Evolutionary conservation across 139 green algal species (phyloP).

Genomic region (Nannochloris sp.): DNA sequence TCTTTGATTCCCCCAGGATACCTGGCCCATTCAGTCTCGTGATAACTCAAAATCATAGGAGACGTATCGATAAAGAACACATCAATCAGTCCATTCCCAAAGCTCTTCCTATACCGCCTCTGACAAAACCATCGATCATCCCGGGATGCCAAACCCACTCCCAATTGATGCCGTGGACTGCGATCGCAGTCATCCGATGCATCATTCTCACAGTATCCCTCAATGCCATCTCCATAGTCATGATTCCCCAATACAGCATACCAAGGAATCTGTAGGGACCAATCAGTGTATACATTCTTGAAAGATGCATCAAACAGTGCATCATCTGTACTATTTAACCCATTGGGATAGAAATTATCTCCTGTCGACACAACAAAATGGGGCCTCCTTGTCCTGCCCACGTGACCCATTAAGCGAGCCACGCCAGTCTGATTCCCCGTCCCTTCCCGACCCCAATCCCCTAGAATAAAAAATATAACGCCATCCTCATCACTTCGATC

Average conservation of each 20-base stretch:
- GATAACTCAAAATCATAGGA: conserved; percentile 35
- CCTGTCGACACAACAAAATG: conserved; percentile 53
- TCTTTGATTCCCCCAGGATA: conserved; percentile 38
- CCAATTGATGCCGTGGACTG: conserved; percentile 32
- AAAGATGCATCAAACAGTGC: conserved; percentile 11
- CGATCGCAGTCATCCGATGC: conserved; percentile 33
- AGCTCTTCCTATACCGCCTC: conserved; percentile 17
- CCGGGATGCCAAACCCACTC: neutral
- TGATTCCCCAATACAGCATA: conserved; percentile 50
- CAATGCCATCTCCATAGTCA: conserved; percentile 20
- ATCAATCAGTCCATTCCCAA: conserved; percentile 29
- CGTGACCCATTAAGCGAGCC: conserved; percentile 43
- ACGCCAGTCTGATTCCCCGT: conserved; percentile 39
- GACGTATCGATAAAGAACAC: conserved; percentile 67
- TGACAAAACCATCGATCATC: conserved; percentile 45
- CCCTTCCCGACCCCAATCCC: conserved; percentile 57
- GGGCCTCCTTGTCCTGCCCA: conserved; percentile 13
- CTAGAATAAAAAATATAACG: conserved; percentile 4
- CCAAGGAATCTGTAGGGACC: conserved; percentile 38
- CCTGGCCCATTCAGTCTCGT: conserved; percentile 22
- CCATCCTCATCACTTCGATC: neutral
- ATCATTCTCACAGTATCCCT: conserved; percentile 1
- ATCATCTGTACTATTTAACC: conserved; percentile 12
- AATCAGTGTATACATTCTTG: neutral
- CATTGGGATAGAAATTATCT: conserved; percentile 46